Conservation (phyloP, 2,329 filamentous ascomycete species). For the Trichoderma koningiopsis region DNA sequence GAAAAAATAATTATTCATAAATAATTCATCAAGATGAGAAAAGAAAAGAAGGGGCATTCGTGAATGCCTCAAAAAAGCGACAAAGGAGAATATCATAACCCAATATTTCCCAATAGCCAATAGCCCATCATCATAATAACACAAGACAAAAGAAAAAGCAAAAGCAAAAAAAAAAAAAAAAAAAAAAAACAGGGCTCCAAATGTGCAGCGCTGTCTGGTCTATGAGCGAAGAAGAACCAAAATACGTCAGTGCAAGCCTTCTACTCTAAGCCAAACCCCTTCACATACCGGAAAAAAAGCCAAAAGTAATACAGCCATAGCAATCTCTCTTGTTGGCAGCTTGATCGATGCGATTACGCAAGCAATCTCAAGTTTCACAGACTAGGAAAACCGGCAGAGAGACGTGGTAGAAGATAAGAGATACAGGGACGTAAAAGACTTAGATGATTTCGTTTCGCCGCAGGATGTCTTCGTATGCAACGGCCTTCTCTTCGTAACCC, state of each 20-base stretch:
- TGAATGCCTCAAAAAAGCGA: background rate
- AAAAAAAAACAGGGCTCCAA: background rate
- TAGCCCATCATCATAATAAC: background rate
- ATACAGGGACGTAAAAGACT: background rate
- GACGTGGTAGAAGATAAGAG: background rate
- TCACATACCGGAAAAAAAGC: background rate
- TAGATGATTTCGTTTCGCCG: constrained; percentile 37
- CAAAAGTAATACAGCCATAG: constrained; percentile 11
- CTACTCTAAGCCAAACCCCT: background rate
- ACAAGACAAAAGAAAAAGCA: constrained; percentile 8
- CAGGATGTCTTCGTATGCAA: constrained; percentile 41
- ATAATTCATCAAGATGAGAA: background rate
- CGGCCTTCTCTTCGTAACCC: constrained; percentile 42
- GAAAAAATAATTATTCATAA: background rate
- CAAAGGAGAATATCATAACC: background rate
- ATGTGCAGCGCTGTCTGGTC: background rate
- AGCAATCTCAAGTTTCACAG: background rate
- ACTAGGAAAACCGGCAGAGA: background rate
- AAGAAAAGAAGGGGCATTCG: background rate
- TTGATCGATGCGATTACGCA: background rate
- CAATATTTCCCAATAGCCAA: background rate
- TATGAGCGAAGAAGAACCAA: background rate
- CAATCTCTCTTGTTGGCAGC: background rate
- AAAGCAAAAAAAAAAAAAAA: background rate
- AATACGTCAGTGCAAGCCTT: background rate